Evolutionary conservation across 306 rosid species (phyloP), one percentile per base, ranked within the genome.

Genomic region (Ammopiptanthus mongolicus): DNA sequence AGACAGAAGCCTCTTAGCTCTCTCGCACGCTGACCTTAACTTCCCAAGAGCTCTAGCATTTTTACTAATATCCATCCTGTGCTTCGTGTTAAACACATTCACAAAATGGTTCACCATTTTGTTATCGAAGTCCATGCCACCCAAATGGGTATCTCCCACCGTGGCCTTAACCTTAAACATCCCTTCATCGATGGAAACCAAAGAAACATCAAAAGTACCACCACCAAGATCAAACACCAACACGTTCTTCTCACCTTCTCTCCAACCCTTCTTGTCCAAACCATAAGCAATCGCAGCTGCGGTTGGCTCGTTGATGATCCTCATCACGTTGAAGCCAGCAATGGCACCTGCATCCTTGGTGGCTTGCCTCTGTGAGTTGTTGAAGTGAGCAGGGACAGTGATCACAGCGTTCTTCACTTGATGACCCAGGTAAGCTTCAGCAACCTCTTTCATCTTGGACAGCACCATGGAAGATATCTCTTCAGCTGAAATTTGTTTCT

Each of bases 231-330:
- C 87, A 48, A 84, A 84, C 34, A 84, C 83, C 8, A 84, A 79
- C 69, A 84, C 87, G 15, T 84, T 84, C 60, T 48, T 31, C 46
- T 84, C 87, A 8, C 74, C 82, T 5, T 77, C 22, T 67, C 77
- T 80, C 47, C 76, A 84, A 0, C 23, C 42, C 23, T 71, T 80
- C 69, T 71, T 84, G 57, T 84, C 82, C 25, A 84, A 71, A 1
- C 87, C 87, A 18, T 71, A 84, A 28, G 87, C 87, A 31, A 84
- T 84, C 10, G 87, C 82, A 23, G 87, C 87, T 5, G 87, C 87
- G 0, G 87, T 76, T 4, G 84, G 87, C 22, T 84, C 87, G 37
- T 80, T 84, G 62, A 84, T 84, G 51, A 84, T 84, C 62, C 87
- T 66, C 79, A 80, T 6, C 6, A 84, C 87, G 14, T 84, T 66